Evolutionary conservation across 1,284 basidiomycete genomes (phyloP).

Genomic region (Macrocystidia cucumis): DNA sequence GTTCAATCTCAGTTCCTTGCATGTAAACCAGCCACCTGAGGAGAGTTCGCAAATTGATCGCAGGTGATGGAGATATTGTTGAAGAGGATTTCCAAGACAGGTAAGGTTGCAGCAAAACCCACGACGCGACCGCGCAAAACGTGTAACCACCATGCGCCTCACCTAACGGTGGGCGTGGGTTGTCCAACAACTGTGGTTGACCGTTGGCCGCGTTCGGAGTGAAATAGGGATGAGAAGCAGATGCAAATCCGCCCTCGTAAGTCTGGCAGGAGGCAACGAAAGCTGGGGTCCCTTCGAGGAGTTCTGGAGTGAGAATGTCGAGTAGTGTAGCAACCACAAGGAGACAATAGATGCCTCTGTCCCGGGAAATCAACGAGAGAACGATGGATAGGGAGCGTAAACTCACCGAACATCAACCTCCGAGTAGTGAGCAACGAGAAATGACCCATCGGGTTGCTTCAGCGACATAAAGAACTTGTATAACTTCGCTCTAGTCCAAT

Average conservation of each 20-base stretch:
- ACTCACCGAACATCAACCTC: conserved; percentile 90
- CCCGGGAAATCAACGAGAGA: conserved; percentile 2
- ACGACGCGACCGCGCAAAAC: conserved; percentile 84
- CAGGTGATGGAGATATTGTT: conserved; percentile 14
- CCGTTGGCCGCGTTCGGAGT: conserved; percentile 18
- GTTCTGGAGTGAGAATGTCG: conserved; percentile 81
- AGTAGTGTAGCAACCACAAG: conserved; percentile 34
- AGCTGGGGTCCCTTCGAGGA: conserved; percentile 58
- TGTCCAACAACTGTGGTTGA: conserved; percentile 25
- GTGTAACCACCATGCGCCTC: conserved; percentile 99
- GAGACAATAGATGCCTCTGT: conserved; percentile 41
- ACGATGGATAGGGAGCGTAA: conserved; percentile 4
- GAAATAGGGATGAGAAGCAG: conserved; percentile 69
- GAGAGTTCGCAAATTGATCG: conserved; percentile 56
- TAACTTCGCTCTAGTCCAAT: conserved; percentile 55
- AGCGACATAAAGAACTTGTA: conserved; percentile 90
- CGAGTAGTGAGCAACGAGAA: conserved; percentile 80
- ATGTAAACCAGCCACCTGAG: conserved; percentile 82
- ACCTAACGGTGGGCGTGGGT: conserved; percentile 63
- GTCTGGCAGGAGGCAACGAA: conserved; percentile 87
- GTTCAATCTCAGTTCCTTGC: conserved; percentile 80
- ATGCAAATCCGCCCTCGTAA: conserved; percentile 95
- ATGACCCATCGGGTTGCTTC: conserved; percentile 93
- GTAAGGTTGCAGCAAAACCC: conserved; percentile 70
- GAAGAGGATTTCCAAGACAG: conserved; percentile 13